Base-by-base conservation (phyloP, 129 eudicot genomes). In the Glebionis coronaria region DNA sequence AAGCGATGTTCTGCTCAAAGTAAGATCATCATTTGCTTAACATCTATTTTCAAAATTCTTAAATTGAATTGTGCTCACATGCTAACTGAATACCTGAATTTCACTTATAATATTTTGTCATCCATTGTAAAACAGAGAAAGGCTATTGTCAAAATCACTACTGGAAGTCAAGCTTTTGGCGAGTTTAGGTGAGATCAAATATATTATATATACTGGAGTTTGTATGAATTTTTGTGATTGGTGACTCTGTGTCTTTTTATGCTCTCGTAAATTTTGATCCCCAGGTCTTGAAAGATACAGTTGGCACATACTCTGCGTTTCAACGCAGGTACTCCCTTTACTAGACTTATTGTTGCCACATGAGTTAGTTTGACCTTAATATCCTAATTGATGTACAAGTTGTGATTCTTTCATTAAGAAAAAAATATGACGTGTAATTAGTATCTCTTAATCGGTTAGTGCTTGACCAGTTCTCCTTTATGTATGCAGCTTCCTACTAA, bases 101-200 rank as follows among this genome's bases (percentile, higher is more conserved):
- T 57, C 46, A 63, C 45, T 68, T 20, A 3, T n/a, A n/a, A 67
- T 44, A 50, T 76, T 12, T 0, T 16, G 72, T 63, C 6, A 19
- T 35, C 56, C 38, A 71, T 71, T 67, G 74, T 65, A 67, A 35
- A 50, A 46, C 68, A 93, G 99, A 86, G n/a, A n/a, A n/a, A n/a
- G n/a, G n/a, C n/a, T n/a, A n/a, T n/a, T n/a, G n/a, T n/a, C n/a
- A n/a, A n/a, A 38, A 84, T 93, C 72, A 93, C 99, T 54, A 93
- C 99, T 69, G 99, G 99, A 74, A 93, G 99, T 77, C 99, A 93
- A 81, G 91, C 99, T 69, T 93, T 93, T 84, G 98, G 98, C 46
- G 98, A 92, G 70, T 92, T 92, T 68, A 87, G 98, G 98, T 88
- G 58, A 78, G 58, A 57, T 61, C 42, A 27, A 56, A 23, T 69